phyloP scores from a whole-genome alignment of 768 basidiomycete genomes.

The Tephrocybe sp. region DNA sequence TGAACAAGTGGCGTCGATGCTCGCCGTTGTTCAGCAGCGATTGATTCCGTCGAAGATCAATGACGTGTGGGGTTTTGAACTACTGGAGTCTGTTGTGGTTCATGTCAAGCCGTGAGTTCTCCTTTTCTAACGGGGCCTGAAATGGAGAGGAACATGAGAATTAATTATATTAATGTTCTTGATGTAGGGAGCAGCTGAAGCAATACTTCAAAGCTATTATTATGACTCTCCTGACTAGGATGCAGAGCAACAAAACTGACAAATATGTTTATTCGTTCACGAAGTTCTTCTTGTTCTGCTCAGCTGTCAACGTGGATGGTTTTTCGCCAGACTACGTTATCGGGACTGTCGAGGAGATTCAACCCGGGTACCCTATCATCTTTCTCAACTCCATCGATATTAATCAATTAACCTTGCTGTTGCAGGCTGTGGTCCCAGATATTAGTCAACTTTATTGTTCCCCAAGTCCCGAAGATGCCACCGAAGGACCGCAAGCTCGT shows the following conservation, averaged over 20 bases:
- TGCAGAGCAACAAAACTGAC: slow-evolving; percentile 88
- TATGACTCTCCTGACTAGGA: slow-evolving; percentile 76
- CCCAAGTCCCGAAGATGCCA: slow-evolving; percentile 78
- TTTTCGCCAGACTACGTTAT: slow-evolving; percentile 80
- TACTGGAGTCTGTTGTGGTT: slow-evolving; percentile 74
- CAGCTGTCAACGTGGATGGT: slow-evolving; percentile 72
- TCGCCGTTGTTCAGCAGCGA: slow-evolving; percentile 89
- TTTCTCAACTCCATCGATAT: not conserved
- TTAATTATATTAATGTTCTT: not conserved
- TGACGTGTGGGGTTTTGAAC: slow-evolving; percentile 89
- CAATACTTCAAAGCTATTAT: slow-evolving; percentile 74
- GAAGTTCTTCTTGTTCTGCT: slow-evolving; percentile 70
- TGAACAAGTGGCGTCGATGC: slow-evolving; percentile 72
- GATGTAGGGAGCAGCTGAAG: slow-evolving; percentile 54
- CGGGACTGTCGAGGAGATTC: slow-evolving; percentile 76
- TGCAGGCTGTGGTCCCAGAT: slow-evolving; percentile 74
- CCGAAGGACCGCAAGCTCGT: slow-evolving; percentile 84
- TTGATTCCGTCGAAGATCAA: slow-evolving; percentile 85
- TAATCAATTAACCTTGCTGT: not conserved
- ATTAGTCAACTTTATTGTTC: slow-evolving; percentile 69
- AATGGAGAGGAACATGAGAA: not conserved
- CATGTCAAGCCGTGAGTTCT: slow-evolving; percentile 70
- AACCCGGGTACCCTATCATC: slow-evolving; percentile 58
- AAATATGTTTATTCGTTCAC: slow-evolving; percentile 83
- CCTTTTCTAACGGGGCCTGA: not conserved